Evolutionary conservation across 345 rosid species (phyloP).

Genomic region (Mallotus nudiflorus): DNA sequence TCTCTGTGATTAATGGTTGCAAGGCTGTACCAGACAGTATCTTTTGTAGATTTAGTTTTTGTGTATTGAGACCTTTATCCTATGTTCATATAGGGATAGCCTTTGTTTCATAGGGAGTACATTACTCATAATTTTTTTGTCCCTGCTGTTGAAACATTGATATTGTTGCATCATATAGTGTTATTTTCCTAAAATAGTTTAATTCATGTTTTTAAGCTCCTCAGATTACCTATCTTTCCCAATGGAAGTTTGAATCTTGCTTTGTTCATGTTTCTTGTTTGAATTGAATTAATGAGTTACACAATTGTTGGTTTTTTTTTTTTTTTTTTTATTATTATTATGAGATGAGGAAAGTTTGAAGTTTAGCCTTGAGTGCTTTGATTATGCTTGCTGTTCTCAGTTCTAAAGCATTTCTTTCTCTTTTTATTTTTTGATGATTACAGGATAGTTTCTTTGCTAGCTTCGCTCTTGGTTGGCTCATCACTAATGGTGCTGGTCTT

Average conservation of each 20-base stretch:
- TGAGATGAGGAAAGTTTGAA: neutral
- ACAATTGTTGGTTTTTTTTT: no score
- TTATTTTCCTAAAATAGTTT: no score
- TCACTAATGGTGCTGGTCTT: constrained; percentile 38
- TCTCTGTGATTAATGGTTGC: no score
- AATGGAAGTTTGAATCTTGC: neutral
- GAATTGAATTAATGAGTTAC: neutral
- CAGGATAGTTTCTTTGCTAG: constrained; percentile 41
- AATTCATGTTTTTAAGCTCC: neutral
- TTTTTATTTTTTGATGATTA: neutral
- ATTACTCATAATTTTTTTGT: neutral
- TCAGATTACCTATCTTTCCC: neutral
- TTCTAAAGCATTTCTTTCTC: neutral
- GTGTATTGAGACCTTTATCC: neutral
- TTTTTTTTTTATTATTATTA: neutral
- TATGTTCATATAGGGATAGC: neutral
- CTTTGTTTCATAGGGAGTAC: neutral
- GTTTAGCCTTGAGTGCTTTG: neutral
- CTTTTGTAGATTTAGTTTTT: neutral
- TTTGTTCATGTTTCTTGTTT: neutral
- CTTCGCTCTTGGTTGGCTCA: constrained; percentile 38
- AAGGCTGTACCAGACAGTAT: neutral
- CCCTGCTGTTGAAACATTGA: no score
- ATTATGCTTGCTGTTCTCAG: neutral
- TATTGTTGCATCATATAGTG: neutral